A percentile compares a stretch with the other conserved stretches of the same genome.
These are phyloP conservation scores for Aureobasidium sp. DNA, from an alignment of 2,329 filamentous ascomycete species.

Conservation along the genomic window DNA sequence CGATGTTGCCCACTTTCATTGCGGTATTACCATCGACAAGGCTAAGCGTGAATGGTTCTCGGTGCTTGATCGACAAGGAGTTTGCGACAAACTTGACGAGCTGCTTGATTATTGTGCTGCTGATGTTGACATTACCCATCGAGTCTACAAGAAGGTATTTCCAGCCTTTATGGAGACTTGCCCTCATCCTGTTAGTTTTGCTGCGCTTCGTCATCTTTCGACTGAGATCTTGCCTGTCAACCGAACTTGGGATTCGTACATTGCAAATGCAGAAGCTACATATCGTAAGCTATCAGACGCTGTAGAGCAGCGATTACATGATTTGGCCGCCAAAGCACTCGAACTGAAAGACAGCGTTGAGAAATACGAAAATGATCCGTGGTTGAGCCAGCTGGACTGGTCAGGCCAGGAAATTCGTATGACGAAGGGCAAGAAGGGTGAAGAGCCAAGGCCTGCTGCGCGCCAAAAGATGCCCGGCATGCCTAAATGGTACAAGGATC, in stretches of 20 bases:
- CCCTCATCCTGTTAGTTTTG: slow-evolving; percentile 95
- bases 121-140: slow-evolving; percentile 87
- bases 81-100: slow-evolving; percentile 66
- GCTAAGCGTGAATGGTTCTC: slow-evolving; percentile 78
- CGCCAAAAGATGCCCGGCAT: slow-evolving; percentile 90
- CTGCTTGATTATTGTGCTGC: slow-evolving; percentile 90
- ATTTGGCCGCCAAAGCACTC: slow-evolving; percentile 68
- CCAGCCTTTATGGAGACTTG: slow-evolving; percentile 82
- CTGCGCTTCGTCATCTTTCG: slow-evolving; percentile 83
- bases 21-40: slow-evolving; percentile 87
- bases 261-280: slow-evolving; percentile 73
- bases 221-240: slow-evolving; percentile 88
- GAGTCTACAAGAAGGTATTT: slow-evolving; percentile 89
- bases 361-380: slow-evolving; percentile 71
- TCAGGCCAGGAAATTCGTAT: slow-evolving; percentile 84
- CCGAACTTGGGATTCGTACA: slow-evolving; percentile 77
- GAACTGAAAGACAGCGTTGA: slow-evolving; percentile 61
- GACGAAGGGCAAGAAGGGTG: slow-evolving; percentile 80
- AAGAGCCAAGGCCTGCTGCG: slow-evolving; percentile 66
- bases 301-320: slow-evolving; percentile 67
- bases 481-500: slow-evolving; percentile 92
- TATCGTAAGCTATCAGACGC: slow-evolving; percentile 69
- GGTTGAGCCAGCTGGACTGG: slow-evolving; percentile 93
- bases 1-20: slow-evolving; percentile 94
- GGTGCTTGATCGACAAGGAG: slow-evolving; percentile 62